A percentile compares a stretch with the other conserved stretches of the same genome.
phyloP scores from a whole-genome alignment of 805 yeast species.

The Tanozyma kutaoensis region DNA sequence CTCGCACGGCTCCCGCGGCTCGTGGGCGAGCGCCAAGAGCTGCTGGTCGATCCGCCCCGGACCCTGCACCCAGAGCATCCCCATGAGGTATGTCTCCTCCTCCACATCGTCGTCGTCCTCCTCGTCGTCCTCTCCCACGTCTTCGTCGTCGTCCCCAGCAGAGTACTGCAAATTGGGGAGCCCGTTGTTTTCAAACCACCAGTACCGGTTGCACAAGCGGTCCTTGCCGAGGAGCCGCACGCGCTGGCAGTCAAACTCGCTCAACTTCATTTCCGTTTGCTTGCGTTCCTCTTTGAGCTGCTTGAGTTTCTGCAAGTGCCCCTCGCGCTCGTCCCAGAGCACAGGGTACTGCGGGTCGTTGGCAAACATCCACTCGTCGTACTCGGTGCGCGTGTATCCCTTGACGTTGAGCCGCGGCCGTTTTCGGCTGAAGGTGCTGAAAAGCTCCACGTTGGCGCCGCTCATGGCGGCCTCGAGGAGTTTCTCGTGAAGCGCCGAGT shows the following conservation, averaged over 20 bases:
- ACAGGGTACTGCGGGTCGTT: conserved; percentile 28
- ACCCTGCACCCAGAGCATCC: conserved; percentile 85
- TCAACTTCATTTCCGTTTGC: conserved; percentile 45
- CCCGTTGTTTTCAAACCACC: conserved; percentile 93
- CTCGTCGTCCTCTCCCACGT: conserved; percentile 20
- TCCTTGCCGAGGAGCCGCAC: conserved; percentile 71
- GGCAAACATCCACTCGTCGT: conserved; percentile 24
- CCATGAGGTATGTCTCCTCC: conserved; percentile 60
- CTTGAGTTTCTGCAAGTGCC: conserved; percentile 25
- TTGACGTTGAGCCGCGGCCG: conserved; percentile 12
- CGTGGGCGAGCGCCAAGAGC: too few species aligned
- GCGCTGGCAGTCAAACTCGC: conserved; percentile 67
- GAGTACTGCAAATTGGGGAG: conserved; percentile 35
- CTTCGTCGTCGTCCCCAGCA: conserved; percentile 22
- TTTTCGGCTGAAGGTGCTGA: conserved; percentile 7
- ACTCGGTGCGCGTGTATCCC: conserved; percentile 27
- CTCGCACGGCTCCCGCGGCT: too few species aligned
- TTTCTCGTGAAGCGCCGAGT: conserved; percentile 10
- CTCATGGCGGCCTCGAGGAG: conserved; percentile 5
- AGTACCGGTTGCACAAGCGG: conserved; percentile 72
- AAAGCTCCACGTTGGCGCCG: conserved; percentile 2
- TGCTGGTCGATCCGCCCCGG: conserved; percentile 47
- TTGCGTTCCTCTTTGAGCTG: conserved; percentile 34
- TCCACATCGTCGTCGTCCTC: conserved; percentile 33
- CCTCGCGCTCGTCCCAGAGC: conserved; percentile 32